Percentiles rank a stretch among this genome's conserved stretches.
Evolutionary conservation across 345 rosid species (phyloP).

Genomic region (Cardamine occulta): DNA sequence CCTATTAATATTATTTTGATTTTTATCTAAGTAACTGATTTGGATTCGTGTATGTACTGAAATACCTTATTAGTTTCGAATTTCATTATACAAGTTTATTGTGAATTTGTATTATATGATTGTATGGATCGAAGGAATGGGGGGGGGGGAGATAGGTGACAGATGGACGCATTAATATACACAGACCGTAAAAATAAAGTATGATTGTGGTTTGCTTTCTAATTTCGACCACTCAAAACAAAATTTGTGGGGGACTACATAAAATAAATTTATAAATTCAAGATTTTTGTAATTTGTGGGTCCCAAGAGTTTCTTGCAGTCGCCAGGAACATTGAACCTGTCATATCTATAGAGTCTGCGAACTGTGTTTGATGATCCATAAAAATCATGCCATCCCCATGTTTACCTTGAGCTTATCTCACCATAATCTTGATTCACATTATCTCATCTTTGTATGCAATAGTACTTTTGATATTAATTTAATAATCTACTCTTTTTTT

Average conservation of each 20-base stretch:
- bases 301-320: constrained; percentile 22
- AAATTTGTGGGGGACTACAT: constrained; percentile 14
- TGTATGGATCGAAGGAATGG: constrained; percentile 20
- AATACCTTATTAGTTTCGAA: constrained; percentile 4
- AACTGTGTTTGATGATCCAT: constrained; percentile 21
- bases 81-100: not conserved
- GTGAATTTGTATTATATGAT: not conserved
- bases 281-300: constrained; percentile 26
- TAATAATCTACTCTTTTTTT: not conserved
- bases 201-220: constrained; percentile 25
- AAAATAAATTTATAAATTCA: not conserved
- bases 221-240: constrained; percentile 27
- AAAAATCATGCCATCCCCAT: constrained; percentile 1
- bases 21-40: not conserved
- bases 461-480: not conserved
- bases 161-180: constrained; percentile 13
- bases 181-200: not conserved
- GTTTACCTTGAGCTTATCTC: constrained; percentile 33
- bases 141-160: constrained; percentile 14
- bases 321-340: constrained; percentile 42
- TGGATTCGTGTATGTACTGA: not conserved
- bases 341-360: constrained; percentile 28
- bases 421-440: constrained; percentile 25
- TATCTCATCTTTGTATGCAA: constrained; percentile 3
- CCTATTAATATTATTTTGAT: constrained; percentile 10